Conservation (phyloP, 2,329 filamentous ascomycete genomes). For the Didymella pinodella region DNA sequence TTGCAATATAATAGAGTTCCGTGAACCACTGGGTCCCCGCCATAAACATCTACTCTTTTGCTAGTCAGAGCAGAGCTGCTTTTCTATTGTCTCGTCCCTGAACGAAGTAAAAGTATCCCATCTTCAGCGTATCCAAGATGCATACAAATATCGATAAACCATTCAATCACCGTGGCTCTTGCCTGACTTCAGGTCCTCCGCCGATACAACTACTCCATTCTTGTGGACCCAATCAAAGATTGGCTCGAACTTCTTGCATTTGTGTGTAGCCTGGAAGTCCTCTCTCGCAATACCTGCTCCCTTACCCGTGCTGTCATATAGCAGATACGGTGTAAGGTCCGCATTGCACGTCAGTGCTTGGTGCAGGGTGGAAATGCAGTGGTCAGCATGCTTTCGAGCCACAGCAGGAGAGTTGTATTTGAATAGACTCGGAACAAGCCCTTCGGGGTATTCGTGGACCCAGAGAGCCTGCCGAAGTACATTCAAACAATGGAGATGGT, state of each 20-base stretch:
- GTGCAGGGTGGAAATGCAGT: background rate
- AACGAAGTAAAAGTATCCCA: background rate
- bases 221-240: background rate
- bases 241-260: background rate
- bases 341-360: slow-evolving; percentile 1
- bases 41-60: too few species aligned
- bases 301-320: background rate
- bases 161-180: background rate
- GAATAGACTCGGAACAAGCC: background rate
- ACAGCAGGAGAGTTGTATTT: background rate
- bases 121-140: background rate
- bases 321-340: background rate
- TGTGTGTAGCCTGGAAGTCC: slow-evolving; percentile 1
- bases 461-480: background rate
- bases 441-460: background rate
- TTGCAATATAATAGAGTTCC: too few species aligned
- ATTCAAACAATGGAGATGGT: background rate
- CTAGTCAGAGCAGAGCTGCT: too few species aligned
- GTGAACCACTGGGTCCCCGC: too few species aligned
- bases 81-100: too few species aligned
- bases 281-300: background rate
- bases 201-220: background rate
- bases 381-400: background rate
- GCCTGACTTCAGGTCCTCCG: background rate
- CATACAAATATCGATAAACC: background rate